Percentiles rank a stretch among this genome's conserved stretches.
phyloP scores from a whole-genome alignment of 371 early-diverging fungal species.

The Mortierella sp. region DNA sequence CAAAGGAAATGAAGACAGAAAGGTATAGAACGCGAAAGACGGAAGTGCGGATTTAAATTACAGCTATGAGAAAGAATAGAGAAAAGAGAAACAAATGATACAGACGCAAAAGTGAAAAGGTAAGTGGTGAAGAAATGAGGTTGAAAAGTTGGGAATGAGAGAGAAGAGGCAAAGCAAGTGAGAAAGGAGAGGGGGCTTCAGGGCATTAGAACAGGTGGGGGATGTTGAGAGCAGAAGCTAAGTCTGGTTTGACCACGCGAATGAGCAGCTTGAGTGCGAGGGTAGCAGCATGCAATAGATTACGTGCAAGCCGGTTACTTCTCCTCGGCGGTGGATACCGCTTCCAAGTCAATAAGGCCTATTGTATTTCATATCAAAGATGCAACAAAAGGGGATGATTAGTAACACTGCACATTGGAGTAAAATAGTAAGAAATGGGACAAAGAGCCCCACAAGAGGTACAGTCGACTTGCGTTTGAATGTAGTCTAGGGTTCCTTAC shows the following conservation, averaged over 20 bases:
- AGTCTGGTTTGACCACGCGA: neutral
- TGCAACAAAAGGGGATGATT: neutral
- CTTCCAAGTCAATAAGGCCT: slow-evolving; percentile 27
- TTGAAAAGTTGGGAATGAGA: neutral
- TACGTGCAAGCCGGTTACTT: neutral
- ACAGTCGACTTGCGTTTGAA: too few relatives aligned
- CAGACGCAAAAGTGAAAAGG: neutral
- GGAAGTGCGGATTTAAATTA: neutral
- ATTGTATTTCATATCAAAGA: neutral
- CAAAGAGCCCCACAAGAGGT: neutral
- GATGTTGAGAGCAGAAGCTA: neutral
- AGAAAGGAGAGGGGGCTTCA: neutral
- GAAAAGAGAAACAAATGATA: neutral
- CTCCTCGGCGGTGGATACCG: neutral
- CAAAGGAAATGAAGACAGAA: neutral
- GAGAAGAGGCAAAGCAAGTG: neutral
- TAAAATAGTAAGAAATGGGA: too few relatives aligned
- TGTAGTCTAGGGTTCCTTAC: neutral
- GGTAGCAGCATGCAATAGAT: neutral
- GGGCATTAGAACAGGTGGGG: neutral
- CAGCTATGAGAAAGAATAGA: neutral
- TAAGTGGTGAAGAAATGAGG: neutral
- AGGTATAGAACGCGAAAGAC: slow-evolving; percentile 1
- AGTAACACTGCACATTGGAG: neutral
- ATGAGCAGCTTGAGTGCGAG: neutral